Conservation (phyloP, 345 rosid genomes). For the Viola odorata region DNA sequence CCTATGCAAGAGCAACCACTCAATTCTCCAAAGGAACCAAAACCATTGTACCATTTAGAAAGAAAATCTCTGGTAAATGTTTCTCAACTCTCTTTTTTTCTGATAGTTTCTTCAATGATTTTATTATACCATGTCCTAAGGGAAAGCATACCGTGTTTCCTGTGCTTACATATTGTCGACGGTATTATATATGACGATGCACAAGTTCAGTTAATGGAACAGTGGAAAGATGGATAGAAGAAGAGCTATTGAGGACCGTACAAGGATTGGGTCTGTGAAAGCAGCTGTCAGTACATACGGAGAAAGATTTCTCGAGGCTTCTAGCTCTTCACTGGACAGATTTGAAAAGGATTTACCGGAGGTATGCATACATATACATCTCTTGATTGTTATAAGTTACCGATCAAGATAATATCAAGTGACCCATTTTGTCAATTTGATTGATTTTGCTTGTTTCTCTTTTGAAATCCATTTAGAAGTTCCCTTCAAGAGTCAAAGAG, state of each 20-base stretch:
- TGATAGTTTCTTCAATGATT: no score
- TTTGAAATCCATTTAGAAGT: slow-evolving; percentile 21
- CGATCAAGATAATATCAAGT: neutral
- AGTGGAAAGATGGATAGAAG: slow-evolving; percentile 36
- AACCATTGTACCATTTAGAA: no score
- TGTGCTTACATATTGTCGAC: no score
- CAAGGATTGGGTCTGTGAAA: slow-evolving; percentile 58
- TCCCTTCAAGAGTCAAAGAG: slow-evolving; percentile 52
- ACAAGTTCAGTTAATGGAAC: slow-evolving; percentile 2
- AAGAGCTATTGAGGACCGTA: slow-evolving; percentile 28
- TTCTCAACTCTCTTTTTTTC: no score
- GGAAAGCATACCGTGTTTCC: no score
- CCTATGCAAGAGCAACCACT: neutral
- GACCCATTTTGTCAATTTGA: neutral
- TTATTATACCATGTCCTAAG: no score
- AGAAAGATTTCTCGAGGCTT: slow-evolving; percentile 37
- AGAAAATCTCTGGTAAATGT: no score
- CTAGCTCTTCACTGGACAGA: slow-evolving; percentile 25
- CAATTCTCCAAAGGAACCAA: neutral
- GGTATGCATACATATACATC: slow-evolving; percentile 30
- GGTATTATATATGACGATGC: neutral
- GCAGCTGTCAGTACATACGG: slow-evolving; percentile 46
- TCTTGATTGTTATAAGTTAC: slow-evolving; percentile 3
- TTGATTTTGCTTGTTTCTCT: neutral
- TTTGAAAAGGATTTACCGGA: slow-evolving; percentile 33